phyloP scores from a whole-genome alignment of 148 eudicot species.

The Arbutus unedo region DNA sequence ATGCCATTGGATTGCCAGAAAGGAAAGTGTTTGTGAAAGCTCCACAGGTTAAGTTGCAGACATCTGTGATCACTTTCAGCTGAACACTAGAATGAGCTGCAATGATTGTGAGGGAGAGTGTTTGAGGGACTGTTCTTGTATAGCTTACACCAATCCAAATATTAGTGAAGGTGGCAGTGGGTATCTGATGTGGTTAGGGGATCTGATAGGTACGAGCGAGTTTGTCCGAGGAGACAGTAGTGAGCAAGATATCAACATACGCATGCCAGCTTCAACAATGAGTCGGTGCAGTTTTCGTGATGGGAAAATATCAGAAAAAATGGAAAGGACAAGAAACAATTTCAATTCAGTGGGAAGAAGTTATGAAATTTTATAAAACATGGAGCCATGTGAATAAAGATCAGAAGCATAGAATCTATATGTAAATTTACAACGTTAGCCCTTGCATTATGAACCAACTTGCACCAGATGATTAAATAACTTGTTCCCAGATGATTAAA shows the following conservation, averaged over 20 bases:
- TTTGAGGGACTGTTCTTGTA: constrained; percentile 18
- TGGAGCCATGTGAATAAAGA: too few species aligned
- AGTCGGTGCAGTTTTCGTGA: background rate
- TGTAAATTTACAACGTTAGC: too few species aligned
- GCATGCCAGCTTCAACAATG: constrained; percentile 9
- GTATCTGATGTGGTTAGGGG: constrained; percentile 19
- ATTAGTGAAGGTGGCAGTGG: constrained; percentile 12
- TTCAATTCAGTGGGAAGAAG: too few species aligned
- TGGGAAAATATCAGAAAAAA: too few species aligned
- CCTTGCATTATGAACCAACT: too few species aligned
- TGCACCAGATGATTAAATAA: too few species aligned
- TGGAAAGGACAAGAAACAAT: too few species aligned
- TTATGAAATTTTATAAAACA: too few species aligned
- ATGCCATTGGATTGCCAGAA: constrained; percentile 8
- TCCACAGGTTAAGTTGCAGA: constrained; percentile 12
- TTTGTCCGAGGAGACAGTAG: background rate
- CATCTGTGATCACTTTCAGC: background rate
- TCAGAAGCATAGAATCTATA: too few species aligned
- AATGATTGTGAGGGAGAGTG: constrained; percentile 9
- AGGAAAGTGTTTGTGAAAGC: constrained; percentile 3
- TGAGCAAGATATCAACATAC: constrained; percentile 12
- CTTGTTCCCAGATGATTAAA: too few species aligned
- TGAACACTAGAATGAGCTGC: background rate
- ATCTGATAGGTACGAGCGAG: constrained; percentile 15
- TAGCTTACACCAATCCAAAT: constrained; percentile 15